Conservation (phyloP, 2,329 filamentous ascomycete species). For the Cladophialophora exuberans region DNA sequence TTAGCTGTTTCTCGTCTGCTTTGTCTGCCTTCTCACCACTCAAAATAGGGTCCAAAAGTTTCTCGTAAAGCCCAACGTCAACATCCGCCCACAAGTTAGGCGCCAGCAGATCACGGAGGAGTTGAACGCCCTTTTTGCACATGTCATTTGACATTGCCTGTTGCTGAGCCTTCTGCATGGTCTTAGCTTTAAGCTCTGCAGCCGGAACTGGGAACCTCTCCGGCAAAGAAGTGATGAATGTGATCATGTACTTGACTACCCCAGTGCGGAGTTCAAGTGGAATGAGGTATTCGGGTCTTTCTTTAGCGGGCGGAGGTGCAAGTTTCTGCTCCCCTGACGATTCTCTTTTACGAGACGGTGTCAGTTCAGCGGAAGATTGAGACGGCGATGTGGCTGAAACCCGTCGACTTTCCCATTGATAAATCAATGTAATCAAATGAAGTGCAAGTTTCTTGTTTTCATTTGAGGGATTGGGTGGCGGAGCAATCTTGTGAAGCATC, state of each 20-base stretch:
- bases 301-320: conserved; percentile 50
- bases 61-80: conserved; percentile 87
- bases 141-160: conserved; percentile 71
- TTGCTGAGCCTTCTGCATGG: conserved; percentile 50
- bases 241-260: conserved; percentile 92
- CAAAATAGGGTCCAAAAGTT: conserved; percentile 83
- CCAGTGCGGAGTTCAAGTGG: conserved; percentile 69
- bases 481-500: conserved; percentile 84
- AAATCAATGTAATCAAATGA: conserved; percentile 87
- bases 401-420: conserved; percentile 87
- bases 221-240: conserved; percentile 87
- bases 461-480: conserved; percentile 78
- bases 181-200: conserved; percentile 41
- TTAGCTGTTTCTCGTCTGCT: conserved; percentile 73
- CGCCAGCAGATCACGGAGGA: conserved; percentile 83
- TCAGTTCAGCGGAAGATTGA: conserved; percentile 60
- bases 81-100: conserved; percentile 89
- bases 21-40: conserved; percentile 82
- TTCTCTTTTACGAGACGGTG: conserved; percentile 58
- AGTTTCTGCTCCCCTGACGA: conserved; percentile 57
- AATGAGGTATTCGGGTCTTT: conserved; percentile 66
- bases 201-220: conserved; percentile 82
- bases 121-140: conserved; percentile 78
- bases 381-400: conserved; percentile 50
- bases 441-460: conserved; percentile 91